phyloP scores from a whole-genome alignment of 495 filamentous ascomycete species.

The Aspergillus heteromorphus region DNA sequence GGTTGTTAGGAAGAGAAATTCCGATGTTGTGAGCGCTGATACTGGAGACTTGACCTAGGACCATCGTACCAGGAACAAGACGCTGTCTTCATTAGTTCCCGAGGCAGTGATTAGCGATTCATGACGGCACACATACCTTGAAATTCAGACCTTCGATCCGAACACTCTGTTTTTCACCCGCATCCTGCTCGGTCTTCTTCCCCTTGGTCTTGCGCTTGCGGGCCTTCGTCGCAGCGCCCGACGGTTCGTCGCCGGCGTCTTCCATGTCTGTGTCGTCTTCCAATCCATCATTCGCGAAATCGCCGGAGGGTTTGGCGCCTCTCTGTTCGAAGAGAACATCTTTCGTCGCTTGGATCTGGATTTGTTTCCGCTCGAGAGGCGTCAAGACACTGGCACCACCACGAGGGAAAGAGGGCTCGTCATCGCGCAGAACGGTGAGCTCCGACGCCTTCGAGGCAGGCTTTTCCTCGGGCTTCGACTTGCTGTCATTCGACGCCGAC shows the following conservation, averaged over 20 bases:
- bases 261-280: constrained; percentile 47
- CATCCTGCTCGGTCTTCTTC: constrained; percentile 46
- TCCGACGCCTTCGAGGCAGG: constrained; percentile 37
- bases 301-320: constrained; percentile 45
- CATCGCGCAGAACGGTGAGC: constrained; percentile 57
- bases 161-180: constrained; percentile 47
- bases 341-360: constrained; percentile 84
- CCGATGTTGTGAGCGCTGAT: constrained; percentile 74
- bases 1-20: constrained; percentile 83
- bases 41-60: constrained; percentile 79
- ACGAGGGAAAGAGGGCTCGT: constrained; percentile 86
- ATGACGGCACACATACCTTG: constrained; percentile 54
- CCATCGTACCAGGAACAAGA: constrained; percentile 72
- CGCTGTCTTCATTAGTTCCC: constrained; percentile 53
- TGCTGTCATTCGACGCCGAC: constrained; percentile 12
- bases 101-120: background rate
- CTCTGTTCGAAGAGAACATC: constrained; percentile 92
- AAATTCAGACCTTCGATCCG: constrained; percentile 84
- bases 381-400: constrained; percentile 88
- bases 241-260: constrained; percentile 26
- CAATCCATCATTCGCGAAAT: constrained; percentile 36
- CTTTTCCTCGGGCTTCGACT: constrained; percentile 15
- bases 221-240: constrained; percentile 46
- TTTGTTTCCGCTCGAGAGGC: constrained; percentile 91
- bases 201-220: constrained; percentile 43